Percentiles rank a stretch among this genome's conserved stretches.
Evolutionary conservation across 192 early-diverging fungal species (phyloP).

Genomic region (Chytriomyces hyalinus): DNA sequence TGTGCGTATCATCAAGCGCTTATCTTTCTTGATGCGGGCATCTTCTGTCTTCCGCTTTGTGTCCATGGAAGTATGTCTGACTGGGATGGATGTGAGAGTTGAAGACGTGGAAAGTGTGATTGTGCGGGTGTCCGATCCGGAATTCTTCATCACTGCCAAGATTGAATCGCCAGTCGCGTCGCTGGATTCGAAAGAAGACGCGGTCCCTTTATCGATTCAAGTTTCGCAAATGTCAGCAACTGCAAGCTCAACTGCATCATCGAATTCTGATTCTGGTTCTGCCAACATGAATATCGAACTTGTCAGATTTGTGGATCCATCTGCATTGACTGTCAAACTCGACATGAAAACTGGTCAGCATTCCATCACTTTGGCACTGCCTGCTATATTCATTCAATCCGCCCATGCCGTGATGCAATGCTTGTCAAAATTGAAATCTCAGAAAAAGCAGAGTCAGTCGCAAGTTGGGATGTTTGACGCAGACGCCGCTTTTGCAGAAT

Average conservation of each 20-base stretch:
- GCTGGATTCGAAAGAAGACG: not conserved
- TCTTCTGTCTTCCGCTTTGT: not conserved
- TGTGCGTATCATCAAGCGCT: too few relatives aligned
- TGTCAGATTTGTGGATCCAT: not conserved
- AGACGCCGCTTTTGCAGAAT: slow-evolving; percentile 6
- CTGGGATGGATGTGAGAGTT: too few relatives aligned
- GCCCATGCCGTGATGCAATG: not conserved
- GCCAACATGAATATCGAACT: not conserved
- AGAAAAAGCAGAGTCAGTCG: not conserved
- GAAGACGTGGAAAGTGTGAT: too few relatives aligned
- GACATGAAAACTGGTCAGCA: slow-evolving; percentile 7
- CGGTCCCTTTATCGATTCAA: not conserved
- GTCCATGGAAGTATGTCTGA: not conserved
- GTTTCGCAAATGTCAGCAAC: not conserved
- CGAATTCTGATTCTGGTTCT: too few relatives aligned
- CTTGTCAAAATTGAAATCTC: not conserved
- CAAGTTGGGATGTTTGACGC: not conserved
- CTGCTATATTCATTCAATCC: slow-evolving; percentile 8
- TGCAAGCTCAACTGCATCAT: not conserved
- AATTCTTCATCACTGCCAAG: not conserved
- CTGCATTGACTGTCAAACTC: not conserved
- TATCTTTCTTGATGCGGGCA: not conserved
- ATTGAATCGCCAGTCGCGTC: not conserved
- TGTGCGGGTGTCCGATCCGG: not conserved
- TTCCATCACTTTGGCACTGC: slow-evolving; percentile 9